These are phyloP conservation scores for Aspergillus puulaauensis DNA, from an alignment of 2,329 filamentous ascomycete genomes.

Conservation along the genomic window DNA sequence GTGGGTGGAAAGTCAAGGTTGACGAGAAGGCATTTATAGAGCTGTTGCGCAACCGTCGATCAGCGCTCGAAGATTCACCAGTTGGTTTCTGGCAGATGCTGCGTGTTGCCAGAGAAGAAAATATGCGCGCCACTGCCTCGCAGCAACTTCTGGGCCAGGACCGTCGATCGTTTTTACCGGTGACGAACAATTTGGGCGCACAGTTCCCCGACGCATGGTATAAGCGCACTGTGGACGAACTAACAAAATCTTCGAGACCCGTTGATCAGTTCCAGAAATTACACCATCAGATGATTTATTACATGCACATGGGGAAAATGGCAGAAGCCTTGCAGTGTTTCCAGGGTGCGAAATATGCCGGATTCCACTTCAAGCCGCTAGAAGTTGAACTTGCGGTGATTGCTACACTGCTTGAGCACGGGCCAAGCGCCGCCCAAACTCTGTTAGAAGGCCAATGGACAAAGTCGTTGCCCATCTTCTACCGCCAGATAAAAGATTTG, in stretches of 20 bases:
- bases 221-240: slow-evolving; percentile 28
- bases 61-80: slow-evolving; percentile 34
- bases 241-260: slow-evolving; percentile 24
- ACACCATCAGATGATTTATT: slow-evolving; percentile 38
- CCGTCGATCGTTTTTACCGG: slow-evolving; percentile 28
- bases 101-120: slow-evolving; percentile 35
- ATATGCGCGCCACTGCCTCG: slow-evolving; percentile 31
- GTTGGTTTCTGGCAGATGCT: slow-evolving; percentile 43
- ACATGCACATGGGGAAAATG: slow-evolving; percentile 37
- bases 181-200: slow-evolving; percentile 20
- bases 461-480: slow-evolving; percentile 33
- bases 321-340: slow-evolving; percentile 32
- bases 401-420: slow-evolving; percentile 34
- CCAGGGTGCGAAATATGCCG: slow-evolving; percentile 27
- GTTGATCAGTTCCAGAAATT: slow-evolving; percentile 35
- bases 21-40: slow-evolving; percentile 31
- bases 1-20: slow-evolving; percentile 34
- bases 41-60: slow-evolving; percentile 33
- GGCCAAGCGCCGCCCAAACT: slow-evolving; percentile 28
- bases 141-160: slow-evolving; percentile 38
- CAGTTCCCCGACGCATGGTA: slow-evolving; percentile 27
- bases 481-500: slow-evolving; percentile 34
- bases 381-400: slow-evolving; percentile 40
- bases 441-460: slow-evolving; percentile 33
- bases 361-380: slow-evolving; percentile 31